These are phyloP conservation scores for Tolypocladium ovalisporum DNA, from an alignment of 2,329 filamentous ascomycete species.

Conservation along the genomic window DNA sequence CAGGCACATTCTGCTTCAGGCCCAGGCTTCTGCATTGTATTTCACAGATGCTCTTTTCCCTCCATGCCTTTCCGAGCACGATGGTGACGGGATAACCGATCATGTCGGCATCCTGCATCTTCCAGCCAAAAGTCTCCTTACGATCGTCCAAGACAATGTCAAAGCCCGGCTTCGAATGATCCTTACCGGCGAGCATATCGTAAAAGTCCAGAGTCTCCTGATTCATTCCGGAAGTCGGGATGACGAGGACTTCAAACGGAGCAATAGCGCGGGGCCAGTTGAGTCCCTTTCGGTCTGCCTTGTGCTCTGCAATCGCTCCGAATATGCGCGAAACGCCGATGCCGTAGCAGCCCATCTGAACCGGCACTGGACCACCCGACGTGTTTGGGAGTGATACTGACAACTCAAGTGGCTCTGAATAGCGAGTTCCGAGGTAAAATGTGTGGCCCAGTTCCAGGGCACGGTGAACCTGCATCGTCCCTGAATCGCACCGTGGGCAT, in stretches of 20 bases:
- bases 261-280: constrained; percentile 85
- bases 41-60: constrained; percentile 48
- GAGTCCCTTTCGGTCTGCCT: constrained; percentile 61
- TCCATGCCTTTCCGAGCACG: constrained; percentile 65
- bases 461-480: constrained; percentile 52
- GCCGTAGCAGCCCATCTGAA: constrained; percentile 95
- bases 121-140: constrained; percentile 61
- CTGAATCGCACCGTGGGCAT: constrained; percentile 60
- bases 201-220: constrained; percentile 48
- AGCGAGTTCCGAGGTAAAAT: constrained; percentile 84
- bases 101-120: constrained; percentile 79
- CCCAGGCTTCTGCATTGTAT: constrained; percentile 66
- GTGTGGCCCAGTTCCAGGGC: constrained; percentile 92
- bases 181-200: constrained; percentile 37
- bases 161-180: constrained; percentile 16
- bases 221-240: constrained; percentile 38
- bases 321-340: constrained; percentile 89
- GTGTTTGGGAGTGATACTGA: constrained; percentile 33
- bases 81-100: constrained; percentile 80
- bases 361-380: constrained; percentile 30
- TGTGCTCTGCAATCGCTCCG: constrained; percentile 69
- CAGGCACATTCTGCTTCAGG: constrained; percentile 46
- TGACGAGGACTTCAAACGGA: constrained; percentile 66
- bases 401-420: constrained; percentile 65
- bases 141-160: constrained; percentile 71